Evolutionary conservation across 2,329 filamentous ascomycete species (phyloP), one percentile per base, ranked within the genome.

Genomic region (Aspergillus ochraceoroseus): DNA sequence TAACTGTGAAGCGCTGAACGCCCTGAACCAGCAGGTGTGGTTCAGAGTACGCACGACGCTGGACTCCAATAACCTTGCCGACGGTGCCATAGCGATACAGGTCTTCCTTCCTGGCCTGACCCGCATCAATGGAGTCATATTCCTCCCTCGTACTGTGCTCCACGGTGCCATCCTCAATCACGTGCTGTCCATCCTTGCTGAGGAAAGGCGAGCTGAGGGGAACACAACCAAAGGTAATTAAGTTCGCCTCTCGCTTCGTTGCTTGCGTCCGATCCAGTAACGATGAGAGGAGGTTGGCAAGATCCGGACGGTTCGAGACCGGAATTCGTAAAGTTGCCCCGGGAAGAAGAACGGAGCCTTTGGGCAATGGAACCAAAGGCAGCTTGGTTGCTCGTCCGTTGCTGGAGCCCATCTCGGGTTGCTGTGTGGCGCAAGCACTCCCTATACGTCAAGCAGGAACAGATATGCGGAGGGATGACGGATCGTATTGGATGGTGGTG

Each of bases 11-110:
- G 27, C 92, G 77, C 48, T 82, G 76, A 12, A 86, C 74, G 11
- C 92, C 92, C 63, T 96, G 88, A 2, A 98, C 87, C 4, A 95
- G 75, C 37, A 98, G 67, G 42, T 82, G 82, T 56, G 95, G 82
- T 59, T 95, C 85, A 19, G 81, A 79, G 7, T 80, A 80, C 32
- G 80, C 80, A 41, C 80, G 77, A 18, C 85, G 85, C 62, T 90
- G 85, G 32, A 90, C 81, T 36, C 83, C 84, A 42, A 82, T 77
- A 51, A 90, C 85, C 67, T 82, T 87, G 22, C 83, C 85, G 17
- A 88, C 76, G 3, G 88, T 87, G 32, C 88, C 92, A 65, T 84
- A 90, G 35, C 76, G 76, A 66, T 85, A 96, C 2, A 98, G 68
- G 55, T 95, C 87, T 2, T 76, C 71, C 59, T 80, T 85, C 57